Base-by-base conservation (phyloP, 768 basidiomycete genomes). In the Boletales sp. region DNA sequence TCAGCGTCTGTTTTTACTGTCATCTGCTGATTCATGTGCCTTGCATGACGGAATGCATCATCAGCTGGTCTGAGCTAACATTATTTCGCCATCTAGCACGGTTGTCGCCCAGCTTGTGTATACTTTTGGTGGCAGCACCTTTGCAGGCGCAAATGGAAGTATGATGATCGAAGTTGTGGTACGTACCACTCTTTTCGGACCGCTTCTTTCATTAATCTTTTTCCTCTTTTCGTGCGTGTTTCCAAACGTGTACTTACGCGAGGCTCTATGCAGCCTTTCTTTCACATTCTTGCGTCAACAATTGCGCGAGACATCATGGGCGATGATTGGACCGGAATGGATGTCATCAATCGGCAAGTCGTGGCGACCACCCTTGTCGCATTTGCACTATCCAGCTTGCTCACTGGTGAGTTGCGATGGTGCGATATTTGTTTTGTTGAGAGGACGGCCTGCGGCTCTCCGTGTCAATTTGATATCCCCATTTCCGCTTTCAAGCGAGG, bases 161-260 rank as follows among this genome's bases (percentile, higher is more conserved):
- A 93, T 94, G 93, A 96, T 97, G 93, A 97, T 99, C 54, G 95
- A 98, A 70, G 91, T 94, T 11, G 94, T 97, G 57, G 89, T 92
- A 65, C 39, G 86, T 79, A 44, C 45, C 44, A 34, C 37, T 25
- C 44, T 48, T 49, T 42, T 17, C 9, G 34, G 13, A 28, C 4
- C 6, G 25, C 25, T 28, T 5, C 18, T 35, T 30, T 44, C 28
- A 1, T 41, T 37, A 1, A 12, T 45, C 38, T 10, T 32, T 21
- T 15, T 13, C 18, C 35, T 17, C 31, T 17, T 8, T 50, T 45
- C 4, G 40, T 28, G 8, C 41, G 33, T 17, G 18, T 6, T 48
- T 15, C 15, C 17, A 12, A 18, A 7, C 11, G 13, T 28, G 31
- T 39, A 35, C 60, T 52, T 21, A 21, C 10, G 41, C 19, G 2